Evolutionary conservation across 2,329 filamentous ascomycete genomes (phyloP).

Genomic region (Paraphoma chrysanthemicola): DNA sequence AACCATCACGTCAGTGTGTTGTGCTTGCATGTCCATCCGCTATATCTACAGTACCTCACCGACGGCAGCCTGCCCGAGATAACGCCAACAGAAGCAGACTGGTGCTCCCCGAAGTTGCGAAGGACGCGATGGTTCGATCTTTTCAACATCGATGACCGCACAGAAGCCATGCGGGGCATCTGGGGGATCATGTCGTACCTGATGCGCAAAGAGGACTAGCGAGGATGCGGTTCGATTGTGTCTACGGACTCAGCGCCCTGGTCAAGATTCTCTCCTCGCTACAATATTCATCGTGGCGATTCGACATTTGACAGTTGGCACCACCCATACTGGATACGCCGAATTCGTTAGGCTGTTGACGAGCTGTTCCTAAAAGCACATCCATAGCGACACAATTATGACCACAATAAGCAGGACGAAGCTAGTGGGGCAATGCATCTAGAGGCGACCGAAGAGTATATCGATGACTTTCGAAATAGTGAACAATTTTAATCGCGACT

Average conservation of each 20-base stretch:
- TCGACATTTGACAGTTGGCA: too few relatives aligned
- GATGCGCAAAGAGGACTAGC: constrained; percentile 34
- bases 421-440: background rate
- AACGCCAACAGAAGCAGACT: constrained; percentile 41
- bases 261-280: background rate
- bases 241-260: background rate
- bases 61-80: constrained; percentile 47
- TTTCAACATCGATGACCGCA: constrained; percentile 60
- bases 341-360: too few relatives aligned
- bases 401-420: background rate
- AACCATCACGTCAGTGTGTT: constrained; percentile 69
- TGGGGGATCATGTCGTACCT: constrained; percentile 66
- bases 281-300: too few relatives aligned
- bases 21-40: constrained; percentile 63
- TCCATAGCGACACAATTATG: too few relatives aligned
- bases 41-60: constrained; percentile 63
- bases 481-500: background rate
- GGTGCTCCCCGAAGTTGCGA: constrained; percentile 61
- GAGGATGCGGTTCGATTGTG: constrained; percentile 4
- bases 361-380: too few relatives aligned
- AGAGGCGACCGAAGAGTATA: background rate
- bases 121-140: constrained; percentile 67
- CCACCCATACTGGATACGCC: too few relatives aligned
- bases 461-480: background rate
- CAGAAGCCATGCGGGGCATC: constrained; percentile 62